Evolutionary conservation across 2,329 filamentous ascomycete genomes (phyloP).

Genomic region (Ustilaginoidea virens): DNA sequence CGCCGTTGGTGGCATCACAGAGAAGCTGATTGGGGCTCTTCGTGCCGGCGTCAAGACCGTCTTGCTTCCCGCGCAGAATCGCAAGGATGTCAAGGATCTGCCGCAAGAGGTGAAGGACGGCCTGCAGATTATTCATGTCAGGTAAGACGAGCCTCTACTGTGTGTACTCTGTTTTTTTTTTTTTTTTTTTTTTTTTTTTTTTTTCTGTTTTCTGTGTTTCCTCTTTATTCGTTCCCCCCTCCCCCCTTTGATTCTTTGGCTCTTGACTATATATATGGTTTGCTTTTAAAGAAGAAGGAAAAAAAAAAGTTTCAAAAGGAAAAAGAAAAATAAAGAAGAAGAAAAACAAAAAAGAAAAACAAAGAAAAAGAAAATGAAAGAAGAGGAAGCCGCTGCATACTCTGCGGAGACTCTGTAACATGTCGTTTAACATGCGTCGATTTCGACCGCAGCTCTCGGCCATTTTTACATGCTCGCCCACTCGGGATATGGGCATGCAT

Average conservation of each 20-base stretch:
- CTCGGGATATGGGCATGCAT: too few species aligned
- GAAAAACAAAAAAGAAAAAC: not conserved
- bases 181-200: constrained; percentile 21
- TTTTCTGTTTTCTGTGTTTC: constrained; percentile 2
- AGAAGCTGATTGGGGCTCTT: constrained; percentile 91
- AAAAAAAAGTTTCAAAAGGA: not conserved
- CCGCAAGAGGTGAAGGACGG: constrained; percentile 80
- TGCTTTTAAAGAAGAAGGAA: not conserved
- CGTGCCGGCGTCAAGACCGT: constrained; percentile 92
- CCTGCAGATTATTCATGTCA: constrained; percentile 77
- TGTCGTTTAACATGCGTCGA: too few species aligned
- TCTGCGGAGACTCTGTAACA: too few species aligned
- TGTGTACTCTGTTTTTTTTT: constrained; percentile 16
- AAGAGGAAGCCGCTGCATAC: too few species aligned
- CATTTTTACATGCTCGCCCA: too few species aligned
- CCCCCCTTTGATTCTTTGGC: not conserved
- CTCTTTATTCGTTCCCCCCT: not conserved
- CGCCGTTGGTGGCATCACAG: constrained; percentile 93
- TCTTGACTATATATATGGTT: too few species aligned
- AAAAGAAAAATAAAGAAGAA: not conserved
- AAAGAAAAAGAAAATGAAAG: not conserved
- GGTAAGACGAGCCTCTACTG: constrained; percentile 45
- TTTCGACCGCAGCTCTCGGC: too few species aligned
- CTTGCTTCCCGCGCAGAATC: constrained; percentile 71
- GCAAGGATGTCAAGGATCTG: constrained; percentile 83